Evolutionary conservation across 768 basidiomycete species (phyloP), one percentile per base, ranked within the genome.

Genomic region (Mycena haematopus): DNA sequence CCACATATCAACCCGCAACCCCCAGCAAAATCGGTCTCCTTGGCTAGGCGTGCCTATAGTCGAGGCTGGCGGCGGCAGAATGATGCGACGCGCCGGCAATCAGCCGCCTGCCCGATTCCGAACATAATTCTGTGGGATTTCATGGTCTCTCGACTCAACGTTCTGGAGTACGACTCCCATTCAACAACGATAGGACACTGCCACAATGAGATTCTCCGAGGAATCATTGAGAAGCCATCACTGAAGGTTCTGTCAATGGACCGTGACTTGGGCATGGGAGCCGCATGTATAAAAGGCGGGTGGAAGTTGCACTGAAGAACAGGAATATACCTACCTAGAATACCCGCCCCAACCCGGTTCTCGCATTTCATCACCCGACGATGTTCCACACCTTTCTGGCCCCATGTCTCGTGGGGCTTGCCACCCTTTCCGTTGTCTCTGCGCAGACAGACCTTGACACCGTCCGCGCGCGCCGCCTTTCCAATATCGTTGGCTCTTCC

Each of bases 401-500:
- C 17, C 7, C 10, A 10, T 52, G 21, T 35, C 31, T 60, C 31
- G 47, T 44, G 29, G 46, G 52, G 21, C 57, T 65, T 44, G 22
- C 21, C 24, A 33, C 33, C 15, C 40, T 42, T 42, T 42, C 40
- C 36, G 36, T 36, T 19, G 64, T 54, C 29, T 33, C 29, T 21
- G 51, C 61, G 0, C 65, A 65, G 46, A 52, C 66, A 27, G 78
- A 79, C 50, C 74, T 82, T 40, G 71, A 69, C 55, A 71, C 69
- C 14, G 75, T 79, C 31, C 75, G 74, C 42, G 69, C 75, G 38
- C 75, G 78, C 62, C 72, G 80, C 40, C 60, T 79, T 19, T 72
- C 78, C 17, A 72, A 76, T 31, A 81, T 82, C 54, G 69, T 81
- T 53, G 78, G 73, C 29, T 72, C 74, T 19, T 75, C 79, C 17